phyloP scores from a whole-genome alignment of 2,329 filamentous ascomycete genomes.

The Xylariaceae sp. region DNA sequence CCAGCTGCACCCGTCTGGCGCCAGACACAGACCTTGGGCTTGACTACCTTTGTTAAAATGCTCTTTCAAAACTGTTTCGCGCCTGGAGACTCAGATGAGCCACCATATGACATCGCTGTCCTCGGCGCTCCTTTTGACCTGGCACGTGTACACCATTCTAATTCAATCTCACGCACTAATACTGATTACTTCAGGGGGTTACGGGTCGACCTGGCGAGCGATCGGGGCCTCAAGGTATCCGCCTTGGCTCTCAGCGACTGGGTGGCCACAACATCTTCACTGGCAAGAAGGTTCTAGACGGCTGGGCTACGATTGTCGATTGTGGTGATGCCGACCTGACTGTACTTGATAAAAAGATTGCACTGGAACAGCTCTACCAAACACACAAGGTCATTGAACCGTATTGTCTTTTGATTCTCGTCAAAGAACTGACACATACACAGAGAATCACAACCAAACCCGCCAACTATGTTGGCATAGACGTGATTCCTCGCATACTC shows the following conservation, averaged over 20 bases:
- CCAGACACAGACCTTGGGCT: neutral
- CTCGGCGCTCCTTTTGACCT: constrained; percentile 1
- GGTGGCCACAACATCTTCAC: constrained; percentile 1
- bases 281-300: constrained; percentile 1
- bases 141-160: neutral
- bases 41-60: neutral
- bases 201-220: neutral
- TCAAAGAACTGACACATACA: neutral
- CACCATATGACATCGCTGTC: neutral
- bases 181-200: neutral
- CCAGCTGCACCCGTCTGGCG: neutral
- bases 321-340: constrained; percentile 1
- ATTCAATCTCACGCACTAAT: neutral
- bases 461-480: neutral
- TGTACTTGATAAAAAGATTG: neutral
- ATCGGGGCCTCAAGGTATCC: neutral
- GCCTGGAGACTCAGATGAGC: neutral
- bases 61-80: constrained; percentile 1
- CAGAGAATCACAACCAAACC: neutral
- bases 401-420: neutral
- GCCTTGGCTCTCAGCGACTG: neutral
- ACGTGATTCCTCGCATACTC: constrained; percentile 1
- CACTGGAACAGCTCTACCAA: neutral
- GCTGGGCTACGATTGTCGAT: constrained; percentile 1
- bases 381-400: neutral